Base-by-base conservation (phyloP, 805 yeast species). In the Isabelozyma pseudorhagii region DNA sequence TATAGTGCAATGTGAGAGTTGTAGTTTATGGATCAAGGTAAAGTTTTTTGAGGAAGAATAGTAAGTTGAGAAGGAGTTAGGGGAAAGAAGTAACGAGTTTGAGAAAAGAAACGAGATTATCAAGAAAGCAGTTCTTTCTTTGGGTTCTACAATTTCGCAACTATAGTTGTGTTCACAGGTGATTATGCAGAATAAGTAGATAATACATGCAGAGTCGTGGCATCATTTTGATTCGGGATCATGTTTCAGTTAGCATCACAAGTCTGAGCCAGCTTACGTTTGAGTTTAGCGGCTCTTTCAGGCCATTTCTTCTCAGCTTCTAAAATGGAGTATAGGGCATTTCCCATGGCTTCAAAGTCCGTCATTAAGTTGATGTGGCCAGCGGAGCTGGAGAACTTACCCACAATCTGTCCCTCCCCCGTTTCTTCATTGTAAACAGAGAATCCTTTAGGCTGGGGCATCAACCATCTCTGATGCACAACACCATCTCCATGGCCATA, bases 401-500 rank as follows among this genome's bases (percentile, higher is more conserved):
- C 92, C 11, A 78, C 87, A 2, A 88, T 78, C 3, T 85, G 83
- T 13, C 79, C 79, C 41, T 51, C 53, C 1, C 70, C 68, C 1
- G 69, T 60, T 4, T 53, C 52, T 6, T 57, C 54, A 50, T 74
- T 61, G 48, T 59, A 67, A n/a, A 54, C 50, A 1, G 48, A 39
- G 60, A 87, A 90, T 0, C 93, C 96, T 53, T 78, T 77, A 40
- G 69, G 69, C 55, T 86, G 88, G 0, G 97, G 97, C 81, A 91
- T 80, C 45, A 88, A 67, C 87, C 91, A 86, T 54, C 81, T 81
- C 55, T 86, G 88, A 66, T 88, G 88, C 1, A 89, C 89, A 15
- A 92, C 97, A 41, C 97, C 97, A 64, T 92, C 97, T 13, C 97
- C 97, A 4, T 89, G 89, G 0, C 96, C 96, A 59, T 89, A 91